Base-by-base conservation (phyloP, 331 rosid species). In the Prunus yedoensis region DNA sequence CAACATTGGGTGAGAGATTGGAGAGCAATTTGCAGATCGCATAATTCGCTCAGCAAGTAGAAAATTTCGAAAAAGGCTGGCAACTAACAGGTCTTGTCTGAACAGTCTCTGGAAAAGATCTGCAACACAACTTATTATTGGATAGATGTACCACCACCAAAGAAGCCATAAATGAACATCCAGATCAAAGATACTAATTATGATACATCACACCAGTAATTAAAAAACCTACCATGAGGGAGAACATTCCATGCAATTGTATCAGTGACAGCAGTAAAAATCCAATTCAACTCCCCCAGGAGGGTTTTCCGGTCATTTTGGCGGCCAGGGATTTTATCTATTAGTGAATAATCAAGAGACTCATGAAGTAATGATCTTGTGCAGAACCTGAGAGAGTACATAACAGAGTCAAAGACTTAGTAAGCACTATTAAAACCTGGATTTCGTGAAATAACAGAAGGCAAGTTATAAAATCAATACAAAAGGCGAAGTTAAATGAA, bases 221-320 rank as follows among this genome's bases (percentile, higher is more conserved):
- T 46, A 65, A 67, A 76, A 73, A 65, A 79, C 72, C 53, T 84
- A 95, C 99, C 99, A 77, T 88, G 97, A 53, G 99, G 97, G 71
- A 95, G 97, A 83, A 92, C 98, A 73, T 95, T 95, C 99, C 99
- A 95, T 14, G 99, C 99, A 84, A 95, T 92, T 6, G 99, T 95
- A 81, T 95, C 97, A 51, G 99, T 95, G 77, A 95, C 97, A 20
- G 99, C 99, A 15, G 99, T 95, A 79, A 95, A 95, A 70, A 95
- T 95, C 99, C 99, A 92, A 84, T 92, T 92, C 90, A 95, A 85
- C 87, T 95, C 98, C 64, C 99, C 99, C 77, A 92, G 77, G 78
- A 92, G 97, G 53, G 99, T 95, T 88, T 84, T 95, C 63, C 98
- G 91, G 74, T 95, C 99, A 84, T 85, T 95, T 78, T 91, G 97